Percentiles rank a stretch among this genome's conserved stretches.
Conservation (phyloP, 176 grass and related monocot genomes). For the Olyra latifolia region DNA sequence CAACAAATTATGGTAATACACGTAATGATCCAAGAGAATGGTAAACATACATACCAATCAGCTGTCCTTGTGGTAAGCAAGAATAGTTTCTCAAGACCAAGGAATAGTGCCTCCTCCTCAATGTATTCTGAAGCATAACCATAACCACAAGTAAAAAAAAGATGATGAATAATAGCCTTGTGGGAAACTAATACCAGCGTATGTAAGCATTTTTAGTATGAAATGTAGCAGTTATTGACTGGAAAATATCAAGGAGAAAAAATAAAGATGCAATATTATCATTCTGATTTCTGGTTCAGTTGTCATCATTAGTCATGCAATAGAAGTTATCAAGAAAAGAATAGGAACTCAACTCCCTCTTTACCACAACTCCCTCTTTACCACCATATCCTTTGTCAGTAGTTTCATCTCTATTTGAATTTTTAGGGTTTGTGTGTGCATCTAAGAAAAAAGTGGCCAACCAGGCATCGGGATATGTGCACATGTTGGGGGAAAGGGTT, state of each 20-base stretch:
- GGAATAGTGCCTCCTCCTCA: constrained; percentile 67
- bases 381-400: neutral
- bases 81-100: constrained; percentile 82
- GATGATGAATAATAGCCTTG: neutral
- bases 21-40: constrained; percentile 3
- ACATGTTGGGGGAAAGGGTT: neutral
- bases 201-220: constrained; percentile 10
- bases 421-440: neutral
- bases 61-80: constrained; percentile 87
- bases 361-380: too few relatives aligned
- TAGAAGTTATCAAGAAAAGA: neutral
- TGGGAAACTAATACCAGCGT: constrained; percentile 10
- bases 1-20: constrained; percentile 6
- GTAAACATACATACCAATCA: constrained; percentile 67
- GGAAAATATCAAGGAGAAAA: neutral
- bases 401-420: constrained; percentile 13
- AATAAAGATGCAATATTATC: neutral
- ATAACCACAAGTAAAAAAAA: constrained; percentile 19
- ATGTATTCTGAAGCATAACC: constrained; percentile 70
- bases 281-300: constrained; percentile 15
- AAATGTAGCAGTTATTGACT: neutral
- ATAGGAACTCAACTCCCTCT: neutral
- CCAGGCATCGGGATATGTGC: neutral
- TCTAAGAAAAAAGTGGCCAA: constrained; percentile 6
- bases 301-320: neutral